Conservation (phyloP, 1,284 basidiomycete species). For the Melampsora larici-populina region DNA sequence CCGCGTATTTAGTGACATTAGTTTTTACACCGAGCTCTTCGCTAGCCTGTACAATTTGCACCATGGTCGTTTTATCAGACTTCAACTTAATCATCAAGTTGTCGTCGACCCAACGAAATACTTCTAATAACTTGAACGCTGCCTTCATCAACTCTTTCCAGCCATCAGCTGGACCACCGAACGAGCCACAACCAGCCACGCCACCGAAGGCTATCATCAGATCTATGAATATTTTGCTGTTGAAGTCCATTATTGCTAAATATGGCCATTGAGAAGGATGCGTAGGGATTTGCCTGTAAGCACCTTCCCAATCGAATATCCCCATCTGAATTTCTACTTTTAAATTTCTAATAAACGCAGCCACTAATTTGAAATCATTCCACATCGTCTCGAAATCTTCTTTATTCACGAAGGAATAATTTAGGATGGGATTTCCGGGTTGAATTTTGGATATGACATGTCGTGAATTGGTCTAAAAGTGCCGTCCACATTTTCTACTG, state of each 20-base stretch:
- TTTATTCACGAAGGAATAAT: no score
- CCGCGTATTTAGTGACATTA: not conserved
- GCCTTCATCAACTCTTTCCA: slow-evolving; percentile 6
- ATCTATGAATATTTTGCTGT: not conserved
- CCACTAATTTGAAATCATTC: no score
- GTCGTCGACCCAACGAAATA: no score
- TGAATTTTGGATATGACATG: not conserved
- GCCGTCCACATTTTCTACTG: no score
- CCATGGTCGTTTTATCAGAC: not conserved
- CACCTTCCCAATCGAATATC: slow-evolving; percentile 7
- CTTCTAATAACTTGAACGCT: no score
- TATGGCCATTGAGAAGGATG: not conserved
- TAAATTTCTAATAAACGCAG: not conserved
- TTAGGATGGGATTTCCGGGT: not conserved
- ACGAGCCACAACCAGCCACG: not conserved
- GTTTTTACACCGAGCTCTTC: slow-evolving; percentile 5
- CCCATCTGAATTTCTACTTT: not conserved
- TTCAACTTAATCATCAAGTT: no score
- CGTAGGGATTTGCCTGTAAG: not conserved
- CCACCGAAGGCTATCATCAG: not conserved
- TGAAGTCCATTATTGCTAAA: not conserved
- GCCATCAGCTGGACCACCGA: not conserved
- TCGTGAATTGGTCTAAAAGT: no score
- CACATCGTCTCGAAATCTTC: no score
- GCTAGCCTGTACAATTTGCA: not conserved